Evolutionary conservation across 1,139 yeast species (phyloP).

Genomic region (Geotrichum citri-aurantii): DNA sequence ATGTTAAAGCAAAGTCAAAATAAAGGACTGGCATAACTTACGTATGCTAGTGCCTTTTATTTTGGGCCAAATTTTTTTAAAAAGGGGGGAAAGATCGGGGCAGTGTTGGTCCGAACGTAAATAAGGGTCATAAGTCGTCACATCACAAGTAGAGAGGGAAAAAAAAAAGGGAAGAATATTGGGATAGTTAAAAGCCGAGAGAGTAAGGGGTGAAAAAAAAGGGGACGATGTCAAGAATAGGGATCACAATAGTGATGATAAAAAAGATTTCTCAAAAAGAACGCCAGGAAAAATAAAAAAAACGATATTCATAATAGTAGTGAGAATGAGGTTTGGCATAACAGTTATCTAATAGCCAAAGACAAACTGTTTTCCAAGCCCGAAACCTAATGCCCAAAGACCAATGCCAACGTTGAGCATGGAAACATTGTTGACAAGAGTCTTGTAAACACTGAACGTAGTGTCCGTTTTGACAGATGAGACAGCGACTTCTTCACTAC

Average conservation of each 20-base stretch:
- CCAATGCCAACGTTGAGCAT: neutral
- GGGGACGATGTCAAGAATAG: neutral
- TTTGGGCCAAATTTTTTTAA: neutral
- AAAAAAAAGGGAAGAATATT: neutral
- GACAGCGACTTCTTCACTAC: neutral
- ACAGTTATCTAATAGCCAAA: neutral
- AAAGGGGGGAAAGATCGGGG: neutral
- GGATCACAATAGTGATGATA: neutral
- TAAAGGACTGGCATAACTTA: too few species aligned
- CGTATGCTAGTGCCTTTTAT: neutral
- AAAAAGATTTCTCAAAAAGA: neutral
- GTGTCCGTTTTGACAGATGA: neutral
- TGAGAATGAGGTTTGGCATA: neutral
- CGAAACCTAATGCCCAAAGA: neutral
- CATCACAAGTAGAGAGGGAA: neutral
- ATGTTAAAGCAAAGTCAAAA: too few species aligned
- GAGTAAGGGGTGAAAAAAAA: neutral
- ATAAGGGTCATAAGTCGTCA: neutral
- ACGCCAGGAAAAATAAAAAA: neutral
- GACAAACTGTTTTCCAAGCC: neutral
- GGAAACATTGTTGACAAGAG: neutral
- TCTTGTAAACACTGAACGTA: neutral
- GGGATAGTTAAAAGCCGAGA: neutral
- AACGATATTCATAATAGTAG: neutral
- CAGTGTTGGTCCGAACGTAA: neutral